Base-by-base conservation (phyloP, 371 early-diverging fungal species). In the Sporodiniella umbellata region DNA sequence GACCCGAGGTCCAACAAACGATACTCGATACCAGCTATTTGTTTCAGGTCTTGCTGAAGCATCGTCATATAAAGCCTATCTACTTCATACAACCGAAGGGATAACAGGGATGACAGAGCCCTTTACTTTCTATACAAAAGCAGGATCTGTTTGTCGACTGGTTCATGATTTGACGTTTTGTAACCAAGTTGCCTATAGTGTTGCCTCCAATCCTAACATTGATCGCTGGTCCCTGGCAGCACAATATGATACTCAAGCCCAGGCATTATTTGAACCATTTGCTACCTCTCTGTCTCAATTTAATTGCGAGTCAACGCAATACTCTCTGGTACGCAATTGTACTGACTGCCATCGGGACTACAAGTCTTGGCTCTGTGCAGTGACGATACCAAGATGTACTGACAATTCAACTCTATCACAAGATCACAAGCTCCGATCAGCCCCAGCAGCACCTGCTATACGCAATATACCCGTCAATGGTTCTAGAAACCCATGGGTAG, bases 331-430 rank as follows among this genome's bases (percentile, higher is more conserved):
- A 5, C 79, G 83, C 12, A 81, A 80, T 40, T 86, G 86, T 46
- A 72, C 72, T 10, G 78, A 84, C 51, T 86, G 86, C 44, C 54
- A 58, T 15, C 60, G 62, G 8, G 81, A 80, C 42, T 86, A 86
- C 42, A 81, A 81, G 39, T 68, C 79, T 6, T 86, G 86, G 86
- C 64, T 86, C 8, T 86, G 86, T 48, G 54, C 78, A n/a, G 75
- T 83, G 3, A 60, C 75, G 10, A 81, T 86, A 35, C 86, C 86
- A 10, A 72, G 82, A 4, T 86, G 86, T 54, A 72, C 81, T 11
- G 70, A 72, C 45, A 43, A 56, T 7, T 53, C 48, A n/a, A 15
- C 11, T 47, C 65, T 4, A 26, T 47, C 2, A 45, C 45, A 2
- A 52, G 49, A 33, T n/a, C 56, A 28, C 10, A 28, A 4, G 10